Conservation (phyloP, 768 basidiomycete genomes). For the Suillus plorans region DNA sequence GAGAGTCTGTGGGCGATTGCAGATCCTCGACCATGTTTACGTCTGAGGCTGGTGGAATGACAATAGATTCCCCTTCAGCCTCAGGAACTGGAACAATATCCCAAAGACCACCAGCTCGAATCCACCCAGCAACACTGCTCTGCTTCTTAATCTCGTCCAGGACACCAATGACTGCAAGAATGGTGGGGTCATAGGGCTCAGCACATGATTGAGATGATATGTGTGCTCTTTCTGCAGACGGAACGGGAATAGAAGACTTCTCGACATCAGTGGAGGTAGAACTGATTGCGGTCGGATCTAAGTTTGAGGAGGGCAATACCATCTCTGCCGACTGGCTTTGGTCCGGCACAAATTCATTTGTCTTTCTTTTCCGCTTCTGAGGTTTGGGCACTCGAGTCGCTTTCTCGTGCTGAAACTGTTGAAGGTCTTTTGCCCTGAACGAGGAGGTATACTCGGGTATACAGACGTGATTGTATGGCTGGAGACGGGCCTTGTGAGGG, state of each 20-base stretch:
- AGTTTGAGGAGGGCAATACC: conserved; percentile 1
- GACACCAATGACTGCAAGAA: conserved; percentile 65
- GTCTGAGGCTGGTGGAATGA: neutral
- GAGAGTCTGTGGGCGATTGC: neutral
- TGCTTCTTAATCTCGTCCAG: conserved; percentile 58
- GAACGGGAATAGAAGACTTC: neutral
- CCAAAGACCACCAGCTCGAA: conserved; percentile 53
- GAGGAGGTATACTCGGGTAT: conserved; percentile 62
- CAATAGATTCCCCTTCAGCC: conserved; percentile 6
- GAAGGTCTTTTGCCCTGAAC: conserved; percentile 41
- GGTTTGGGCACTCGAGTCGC: conserved; percentile 11
- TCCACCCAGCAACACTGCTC: conserved; percentile 68
- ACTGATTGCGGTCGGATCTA: conserved; percentile 3
- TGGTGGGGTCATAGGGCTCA: conserved; percentile 46
- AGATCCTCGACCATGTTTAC: neutral
- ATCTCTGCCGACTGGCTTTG: conserved; percentile 5
- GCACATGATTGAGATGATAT: conserved; percentile 5
- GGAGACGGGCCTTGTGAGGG: conserved; percentile 54
- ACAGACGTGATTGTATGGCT: conserved; percentile 83
- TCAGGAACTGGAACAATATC: neutral
- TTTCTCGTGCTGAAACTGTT: conserved; percentile 20
- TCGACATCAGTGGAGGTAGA: neutral
- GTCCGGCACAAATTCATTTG: neutral
- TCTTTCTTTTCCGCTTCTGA: conserved; percentile 7
- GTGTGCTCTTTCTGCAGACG: neutral